Conservation (phyloP, 2,329 filamentous ascomycete genomes). For the Penicillium fuscoglaucum region DNA sequence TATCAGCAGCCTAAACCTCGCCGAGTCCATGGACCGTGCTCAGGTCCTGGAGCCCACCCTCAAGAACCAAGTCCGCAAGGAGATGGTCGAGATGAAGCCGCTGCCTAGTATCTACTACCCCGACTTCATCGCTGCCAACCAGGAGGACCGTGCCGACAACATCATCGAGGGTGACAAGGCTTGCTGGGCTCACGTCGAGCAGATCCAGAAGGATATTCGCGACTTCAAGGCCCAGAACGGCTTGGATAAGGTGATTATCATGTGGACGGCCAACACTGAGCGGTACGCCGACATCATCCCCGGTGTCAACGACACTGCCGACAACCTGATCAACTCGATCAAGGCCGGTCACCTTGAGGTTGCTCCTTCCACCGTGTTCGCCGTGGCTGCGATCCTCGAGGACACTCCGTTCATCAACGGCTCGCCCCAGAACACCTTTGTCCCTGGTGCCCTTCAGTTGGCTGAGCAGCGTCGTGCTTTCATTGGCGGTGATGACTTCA, state of each 20-base stretch:
- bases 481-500: slow-evolving; percentile 98
- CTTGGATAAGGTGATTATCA: slow-evolving; percentile 93
- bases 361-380: slow-evolving; percentile 93
- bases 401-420: slow-evolving; percentile 95
- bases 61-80: slow-evolving; percentile 85
- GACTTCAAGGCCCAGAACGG: slow-evolving; percentile 84
- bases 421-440: slow-evolving; percentile 98
- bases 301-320: slow-evolving; percentile 94
- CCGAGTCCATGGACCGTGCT: slow-evolving; percentile 91
- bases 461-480: slow-evolving; percentile 85
- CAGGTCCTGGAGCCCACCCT: slow-evolving; percentile 92
- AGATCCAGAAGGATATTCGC: slow-evolving; percentile 88
- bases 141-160: slow-evolving; percentile 95
- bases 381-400: slow-evolving; percentile 91
- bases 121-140: slow-evolving; percentile 98
- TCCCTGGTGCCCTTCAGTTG: slow-evolving; percentile 85
- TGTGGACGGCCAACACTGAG: slow-evolving; percentile 99
- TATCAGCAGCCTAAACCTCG: slow-evolving; percentile 86
- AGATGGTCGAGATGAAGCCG: slow-evolving; percentile 85
- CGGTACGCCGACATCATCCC: slow-evolving; percentile 85
- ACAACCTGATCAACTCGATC: slow-evolving; percentile 87
- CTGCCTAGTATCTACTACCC: slow-evolving; percentile 97
- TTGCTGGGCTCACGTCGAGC: slow-evolving; percentile 82
- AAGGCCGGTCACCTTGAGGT: slow-evolving; percentile 84
- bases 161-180: slow-evolving; percentile 80